phyloP scores from a whole-genome alignment of 2,329 filamentous ascomycete species.

The Magnaporthiopsis incrustans region DNA sequence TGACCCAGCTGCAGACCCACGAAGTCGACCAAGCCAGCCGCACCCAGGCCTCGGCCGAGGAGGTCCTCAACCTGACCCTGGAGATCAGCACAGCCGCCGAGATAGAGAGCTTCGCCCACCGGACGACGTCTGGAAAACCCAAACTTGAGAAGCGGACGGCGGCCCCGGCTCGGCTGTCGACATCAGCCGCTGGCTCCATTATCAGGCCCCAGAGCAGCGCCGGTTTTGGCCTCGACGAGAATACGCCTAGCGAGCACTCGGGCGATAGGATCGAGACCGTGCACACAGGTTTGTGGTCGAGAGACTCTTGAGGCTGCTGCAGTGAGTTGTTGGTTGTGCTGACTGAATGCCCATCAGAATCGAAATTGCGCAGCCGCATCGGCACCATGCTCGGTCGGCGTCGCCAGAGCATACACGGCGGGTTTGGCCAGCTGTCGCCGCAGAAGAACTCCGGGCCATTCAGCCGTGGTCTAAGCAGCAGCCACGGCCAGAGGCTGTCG shows the following conservation, averaged over 20 bases:
- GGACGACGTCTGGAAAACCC: constrained; percentile 34
- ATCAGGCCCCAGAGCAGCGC: constrained; percentile 20
- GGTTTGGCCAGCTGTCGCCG: constrained; percentile 50
- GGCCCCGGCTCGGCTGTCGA: constrained; percentile 29
- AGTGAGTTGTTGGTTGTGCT: constrained; percentile 13
- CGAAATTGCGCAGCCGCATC: constrained; percentile 53
- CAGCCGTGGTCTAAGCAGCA: constrained; percentile 52
- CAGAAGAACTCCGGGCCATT: constrained; percentile 45
- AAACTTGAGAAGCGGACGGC: constrained; percentile 35
- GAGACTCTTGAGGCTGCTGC: neutral
- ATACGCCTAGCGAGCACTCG: constrained; percentile 39
- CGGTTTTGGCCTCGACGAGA: constrained; percentile 21
- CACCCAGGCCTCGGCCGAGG: constrained; percentile 64
- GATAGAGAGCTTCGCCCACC: constrained; percentile 62
- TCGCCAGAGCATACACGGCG: constrained; percentile 57
- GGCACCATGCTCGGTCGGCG: constrained; percentile 62
- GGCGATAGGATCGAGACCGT: constrained; percentile 27
- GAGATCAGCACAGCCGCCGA: constrained; percentile 84
- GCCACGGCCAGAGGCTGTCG: constrained; percentile 51
- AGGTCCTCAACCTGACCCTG: constrained; percentile 71
- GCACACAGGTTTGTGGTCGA: constrained; percentile 19
- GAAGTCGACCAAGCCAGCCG: constrained; percentile 82
- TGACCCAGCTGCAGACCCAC: constrained; percentile 90
- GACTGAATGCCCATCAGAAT: constrained; percentile 30
- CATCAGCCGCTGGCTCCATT: constrained; percentile 21